Evolutionary conservation across 176 grass and related monocot species (phyloP), one percentile per base, ranked within the genome.

Genomic region (Carex parvula): DNA sequence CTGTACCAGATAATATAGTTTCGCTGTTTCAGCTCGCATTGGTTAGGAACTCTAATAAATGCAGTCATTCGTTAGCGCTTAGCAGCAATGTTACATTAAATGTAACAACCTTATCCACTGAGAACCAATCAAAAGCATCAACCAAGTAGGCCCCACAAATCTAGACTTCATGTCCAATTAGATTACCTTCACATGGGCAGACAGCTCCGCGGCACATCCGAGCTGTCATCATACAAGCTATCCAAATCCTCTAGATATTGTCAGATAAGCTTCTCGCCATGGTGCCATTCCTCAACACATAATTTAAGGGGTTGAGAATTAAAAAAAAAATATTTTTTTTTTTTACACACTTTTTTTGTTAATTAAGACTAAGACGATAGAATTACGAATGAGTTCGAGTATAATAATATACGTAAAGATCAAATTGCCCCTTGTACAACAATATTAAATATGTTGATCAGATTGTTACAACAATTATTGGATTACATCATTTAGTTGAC

Each of bases 151-250:
- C 1, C 26, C 79, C 79, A 82, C 79, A 82, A 66, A 66, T 82
- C 60, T 33, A 29, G 57, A 82, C 6, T 20, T 64, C 21, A 14
- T 82, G 42, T 65, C 79, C 8, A 65, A 48, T 82, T 64, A 66
- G 79, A 65, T 21, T 52, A 35, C 42, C 59, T 82, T 82, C 79
- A 82, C 79, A 82, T 80, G 78, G 78, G 56, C 18, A 80, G 78
- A 80, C 78, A 42, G 78, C 56, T 80, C 56, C 78, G 41, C 32
- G 3, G 61, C 58, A 42, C 33, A 80, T 61, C 70, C n/a, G 70
- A 53, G 2, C 70, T 48, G 78, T 35, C 78, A 39, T 8, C 14
- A 62, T 62, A 42, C 58, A 35, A 14, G n/a, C n/a, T n/a, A n/a
- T n/a, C n/a, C n/a, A n/a, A n/a, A n/a, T n/a, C n/a, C n/a, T n/a